Evolutionary conservation across 768 basidiomycete genomes (phyloP).

Genomic region (Termitomyces sp.): DNA sequence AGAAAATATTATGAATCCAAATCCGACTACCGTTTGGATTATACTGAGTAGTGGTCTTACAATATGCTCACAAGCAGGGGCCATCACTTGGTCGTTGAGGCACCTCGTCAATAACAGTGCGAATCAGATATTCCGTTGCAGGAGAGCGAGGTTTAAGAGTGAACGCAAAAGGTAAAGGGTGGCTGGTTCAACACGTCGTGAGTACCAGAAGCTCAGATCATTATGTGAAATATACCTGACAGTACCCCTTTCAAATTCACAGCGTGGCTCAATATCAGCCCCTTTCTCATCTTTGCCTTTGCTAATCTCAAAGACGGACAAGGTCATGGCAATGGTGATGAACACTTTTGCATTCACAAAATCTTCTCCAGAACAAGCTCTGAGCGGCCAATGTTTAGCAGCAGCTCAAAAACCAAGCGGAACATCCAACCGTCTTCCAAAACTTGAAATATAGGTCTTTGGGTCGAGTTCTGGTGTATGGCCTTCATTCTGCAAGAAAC

Average conservation of each 20-base stretch:
- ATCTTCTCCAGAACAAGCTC: slow-evolving; percentile 25
- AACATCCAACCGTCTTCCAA: slow-evolving; percentile 34
- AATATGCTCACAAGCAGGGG: neutral
- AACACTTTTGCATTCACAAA: slow-evolving; percentile 25
- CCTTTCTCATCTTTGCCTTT: slow-evolving; percentile 20
- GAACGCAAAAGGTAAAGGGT: slow-evolving; percentile 22
- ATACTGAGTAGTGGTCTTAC: no score
- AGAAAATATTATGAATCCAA: no score
- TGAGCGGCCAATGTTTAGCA: neutral
- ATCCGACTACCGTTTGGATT: no score
- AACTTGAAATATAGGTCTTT: slow-evolving; percentile 38
- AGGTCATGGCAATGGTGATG: slow-evolving; percentile 22
- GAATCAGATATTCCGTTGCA: slow-evolving; percentile 17
- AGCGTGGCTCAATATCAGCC: slow-evolving; percentile 27
- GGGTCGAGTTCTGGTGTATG: slow-evolving; percentile 29
- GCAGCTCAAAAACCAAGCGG: neutral
- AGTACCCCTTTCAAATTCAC: slow-evolving; percentile 20
- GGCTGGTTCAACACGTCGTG: slow-evolving; percentile 14
- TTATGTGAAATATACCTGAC: slow-evolving; percentile 8
- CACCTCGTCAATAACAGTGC: slow-evolving; percentile 13
- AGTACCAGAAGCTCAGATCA: neutral
- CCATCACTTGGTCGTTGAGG: slow-evolving; percentile 17
- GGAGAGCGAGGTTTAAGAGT: slow-evolving; percentile 17
- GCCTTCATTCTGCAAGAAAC: slow-evolving; percentile 25
- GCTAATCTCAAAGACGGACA: slow-evolving; percentile 23